Conservation (phyloP, 1,139 yeast species). For the Suhomyces chickasaworum region DNA sequence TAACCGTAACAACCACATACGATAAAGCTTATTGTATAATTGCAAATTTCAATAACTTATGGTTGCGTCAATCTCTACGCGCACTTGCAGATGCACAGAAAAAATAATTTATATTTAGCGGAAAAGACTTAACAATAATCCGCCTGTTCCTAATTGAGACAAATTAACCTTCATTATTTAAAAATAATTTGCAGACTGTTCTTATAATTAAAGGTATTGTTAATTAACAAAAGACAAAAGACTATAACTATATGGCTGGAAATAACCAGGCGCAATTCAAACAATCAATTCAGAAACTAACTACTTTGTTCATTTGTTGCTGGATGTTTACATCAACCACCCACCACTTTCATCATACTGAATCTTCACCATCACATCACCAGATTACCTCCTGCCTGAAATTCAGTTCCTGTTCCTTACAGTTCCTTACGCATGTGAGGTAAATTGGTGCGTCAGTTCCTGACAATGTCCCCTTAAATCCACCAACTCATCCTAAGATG, state of each 20-base stretch:
- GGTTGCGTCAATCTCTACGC: slow-evolving; percentile 7
- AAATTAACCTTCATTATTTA: not conserved
- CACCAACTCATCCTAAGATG: not conserved
- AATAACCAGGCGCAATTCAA: not conserved
- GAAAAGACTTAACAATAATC: slow-evolving; percentile 1
- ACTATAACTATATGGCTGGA: not conserved
- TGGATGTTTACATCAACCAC: not conserved
- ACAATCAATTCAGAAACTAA: not conserved
- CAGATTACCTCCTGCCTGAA: no score
- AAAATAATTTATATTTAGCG: not conserved
- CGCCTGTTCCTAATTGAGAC: not conserved
- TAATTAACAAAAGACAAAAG: not conserved
- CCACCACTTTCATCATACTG: no score
- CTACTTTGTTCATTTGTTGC: not conserved
- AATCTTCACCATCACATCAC: no score
- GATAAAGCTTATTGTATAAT: slow-evolving; percentile 9
- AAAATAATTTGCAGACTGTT: not conserved
- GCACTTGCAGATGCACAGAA: slow-evolving; percentile 2
- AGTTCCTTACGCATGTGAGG: not conserved
- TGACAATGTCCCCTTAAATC: not conserved
- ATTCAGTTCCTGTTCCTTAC: not conserved
- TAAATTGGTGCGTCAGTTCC: not conserved
- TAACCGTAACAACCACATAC: slow-evolving; percentile 5
- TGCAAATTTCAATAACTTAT: slow-evolving; percentile 10
- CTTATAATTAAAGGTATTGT: not conserved